phyloP scores from a whole-genome alignment of 2,329 filamentous ascomycete genomes.

The Fusarium nurragi region DNA sequence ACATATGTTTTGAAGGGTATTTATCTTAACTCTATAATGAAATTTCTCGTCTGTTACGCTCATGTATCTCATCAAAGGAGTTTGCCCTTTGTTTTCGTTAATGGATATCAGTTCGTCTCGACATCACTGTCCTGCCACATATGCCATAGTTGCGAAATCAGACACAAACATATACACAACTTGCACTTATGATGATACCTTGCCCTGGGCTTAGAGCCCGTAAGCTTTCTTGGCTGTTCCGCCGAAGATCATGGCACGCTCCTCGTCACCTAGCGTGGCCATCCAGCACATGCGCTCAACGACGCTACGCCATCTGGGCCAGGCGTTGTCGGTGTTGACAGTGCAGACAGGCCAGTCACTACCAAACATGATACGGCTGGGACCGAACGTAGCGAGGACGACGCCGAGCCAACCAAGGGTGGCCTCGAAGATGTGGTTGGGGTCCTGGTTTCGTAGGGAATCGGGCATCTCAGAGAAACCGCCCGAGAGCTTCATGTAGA shows the following conservation, averaged over 20 bases:
- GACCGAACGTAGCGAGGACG: conserved; percentile 76
- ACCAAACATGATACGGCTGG: conserved; percentile 83
- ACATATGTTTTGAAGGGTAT: conserved; percentile 1
- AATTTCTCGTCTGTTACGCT: conserved; percentile 6
- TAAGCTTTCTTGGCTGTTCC: conserved; percentile 79
- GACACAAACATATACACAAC: not conserved
- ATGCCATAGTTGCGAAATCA: not conserved
- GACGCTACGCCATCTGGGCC: conserved; percentile 78
- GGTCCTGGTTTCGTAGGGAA: conserved; percentile 57
- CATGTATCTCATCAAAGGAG: not conserved
- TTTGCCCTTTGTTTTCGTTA: not conserved
- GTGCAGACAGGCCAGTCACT: conserved; percentile 96
- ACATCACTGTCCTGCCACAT: not conserved
- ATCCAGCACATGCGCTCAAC: conserved; percentile 74
- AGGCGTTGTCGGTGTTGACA: conserved; percentile 67
- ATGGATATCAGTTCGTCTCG: not conserved
- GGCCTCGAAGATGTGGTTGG: conserved; percentile 68
- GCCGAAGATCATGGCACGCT: conserved; percentile 75
- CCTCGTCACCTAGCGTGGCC: conserved; percentile 67
- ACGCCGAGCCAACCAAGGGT: conserved; percentile 77
- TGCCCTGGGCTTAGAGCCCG: conserved; percentile 50
- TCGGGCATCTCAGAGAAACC: conserved; percentile 81
- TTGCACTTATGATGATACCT: not conserved
- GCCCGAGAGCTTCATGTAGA: conserved; percentile 94
- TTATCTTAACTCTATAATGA: conserved; percentile 11